Percentiles rank a stretch among this genome's conserved stretches.
phyloP scores from a whole-genome alignment of 2,329 filamentous ascomycete genomes.

The Elsinoe arachidis region DNA sequence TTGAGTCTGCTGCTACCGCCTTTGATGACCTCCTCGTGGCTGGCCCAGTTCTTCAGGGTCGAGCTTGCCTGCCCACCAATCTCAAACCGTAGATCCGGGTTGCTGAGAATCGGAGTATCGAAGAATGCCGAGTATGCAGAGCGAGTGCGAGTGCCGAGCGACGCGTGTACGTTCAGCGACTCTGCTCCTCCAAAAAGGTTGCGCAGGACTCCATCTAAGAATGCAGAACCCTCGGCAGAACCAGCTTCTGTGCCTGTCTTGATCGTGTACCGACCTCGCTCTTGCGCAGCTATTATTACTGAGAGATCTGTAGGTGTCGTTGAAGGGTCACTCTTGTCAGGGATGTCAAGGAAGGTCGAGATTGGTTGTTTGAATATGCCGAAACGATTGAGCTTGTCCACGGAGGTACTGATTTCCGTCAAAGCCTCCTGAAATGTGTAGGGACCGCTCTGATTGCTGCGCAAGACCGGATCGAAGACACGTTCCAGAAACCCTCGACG shows the following conservation, averaged over 20 bases:
- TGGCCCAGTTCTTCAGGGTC: conserved; percentile 85
- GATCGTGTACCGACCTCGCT: conserved; percentile 74
- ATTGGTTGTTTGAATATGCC: conserved; percentile 83
- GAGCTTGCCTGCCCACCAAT: conserved; percentile 74
- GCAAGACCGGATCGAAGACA: conserved; percentile 69
- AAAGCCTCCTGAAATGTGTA: conserved; percentile 78
- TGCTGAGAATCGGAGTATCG: conserved; percentile 71
- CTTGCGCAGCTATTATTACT: conserved; percentile 66
- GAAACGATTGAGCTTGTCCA: conserved; percentile 68
- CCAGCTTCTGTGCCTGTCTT: conserved; percentile 94
- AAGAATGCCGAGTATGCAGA: conserved; percentile 86
- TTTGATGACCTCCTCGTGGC: conserved; percentile 80
- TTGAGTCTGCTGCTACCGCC: conserved; percentile 68
- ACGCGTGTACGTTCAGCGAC: conserved; percentile 76
- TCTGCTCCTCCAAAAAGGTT: conserved; percentile 95
- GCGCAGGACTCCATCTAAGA: conserved; percentile 74
- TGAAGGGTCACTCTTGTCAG: conserved; percentile 58
- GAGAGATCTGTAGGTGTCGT: conserved; percentile 70
- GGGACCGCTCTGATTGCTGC: conserved; percentile 53
- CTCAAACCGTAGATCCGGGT: conserved; percentile 72
- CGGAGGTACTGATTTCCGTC: conserved; percentile 58
- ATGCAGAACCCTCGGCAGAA: conserved; percentile 88
- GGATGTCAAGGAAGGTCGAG: conserved; percentile 71
- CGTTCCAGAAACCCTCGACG: conserved; percentile 73
- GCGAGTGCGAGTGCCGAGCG: conserved; percentile 78